phyloP scores from a whole-genome alignment of 768 basidiomycete species.

The Lepiota subincarnata region DNA sequence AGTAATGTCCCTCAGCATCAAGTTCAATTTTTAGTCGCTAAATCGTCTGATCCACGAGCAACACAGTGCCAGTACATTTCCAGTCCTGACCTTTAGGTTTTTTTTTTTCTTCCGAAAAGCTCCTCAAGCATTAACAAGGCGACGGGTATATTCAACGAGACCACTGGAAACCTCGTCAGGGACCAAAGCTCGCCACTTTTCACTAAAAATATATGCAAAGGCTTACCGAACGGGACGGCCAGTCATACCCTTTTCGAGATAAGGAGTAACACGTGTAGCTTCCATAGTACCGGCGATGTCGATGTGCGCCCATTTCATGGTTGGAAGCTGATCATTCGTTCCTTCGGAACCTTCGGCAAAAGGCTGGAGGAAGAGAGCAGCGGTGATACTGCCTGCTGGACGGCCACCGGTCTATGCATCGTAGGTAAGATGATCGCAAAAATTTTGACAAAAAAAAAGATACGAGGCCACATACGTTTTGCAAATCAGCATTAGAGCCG shows the following conservation, averaged over 20 bases:
- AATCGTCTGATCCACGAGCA: not conserved
- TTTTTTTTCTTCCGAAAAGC: too few relatives aligned
- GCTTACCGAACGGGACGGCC: slow-evolving; percentile 74
- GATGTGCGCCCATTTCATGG: slow-evolving; percentile 80
- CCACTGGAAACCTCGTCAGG: slow-evolving; percentile 21
- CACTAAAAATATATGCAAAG: not conserved
- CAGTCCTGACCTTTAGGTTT: not conserved
- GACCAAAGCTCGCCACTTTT: not conserved
- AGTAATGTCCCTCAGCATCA: too few relatives aligned
- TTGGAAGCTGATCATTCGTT: slow-evolving; percentile 48
- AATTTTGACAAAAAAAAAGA: not conserved
- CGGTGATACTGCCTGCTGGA: slow-evolving; percentile 70
- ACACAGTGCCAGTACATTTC: not conserved
- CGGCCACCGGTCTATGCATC: slow-evolving; percentile 60
- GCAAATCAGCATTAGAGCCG: slow-evolving; percentile 75
- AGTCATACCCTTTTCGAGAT: slow-evolving; percentile 75
- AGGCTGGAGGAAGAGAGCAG: slow-evolving; percentile 82
- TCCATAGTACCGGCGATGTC: slow-evolving; percentile 84
- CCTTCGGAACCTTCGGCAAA: slow-evolving; percentile 75
- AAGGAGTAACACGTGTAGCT: slow-evolving; percentile 50
- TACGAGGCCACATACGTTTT: slow-evolving; percentile 47
- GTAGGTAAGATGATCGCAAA: not conserved
- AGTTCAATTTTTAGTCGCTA: too few relatives aligned
- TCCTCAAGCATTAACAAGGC: slow-evolving; percentile 25
- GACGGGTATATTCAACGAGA: slow-evolving; percentile 38